phyloP scores from a whole-genome alignment of 257 asterid genomes.

The Avicennia marina region DNA sequence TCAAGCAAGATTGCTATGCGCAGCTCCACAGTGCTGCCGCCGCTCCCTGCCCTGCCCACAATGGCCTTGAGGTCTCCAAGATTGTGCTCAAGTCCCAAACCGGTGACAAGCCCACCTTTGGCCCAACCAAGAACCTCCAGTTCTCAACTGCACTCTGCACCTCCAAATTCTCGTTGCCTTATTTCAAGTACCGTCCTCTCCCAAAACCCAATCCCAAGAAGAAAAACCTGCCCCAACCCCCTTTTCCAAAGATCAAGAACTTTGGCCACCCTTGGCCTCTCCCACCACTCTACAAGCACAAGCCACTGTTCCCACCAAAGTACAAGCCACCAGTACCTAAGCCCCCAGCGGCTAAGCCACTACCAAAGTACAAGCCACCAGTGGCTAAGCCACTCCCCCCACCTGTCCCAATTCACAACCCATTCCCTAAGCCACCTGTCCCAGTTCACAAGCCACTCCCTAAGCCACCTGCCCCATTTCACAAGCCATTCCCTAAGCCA shows the following conservation, averaged over 20 bases:
- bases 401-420: too few species aligned
- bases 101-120: conserved; percentile 38
- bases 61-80: conserved; percentile 56
- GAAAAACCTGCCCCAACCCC: conserved; percentile 28
- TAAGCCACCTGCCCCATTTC: too few species aligned
- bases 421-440: too few species aligned
- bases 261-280: conserved; percentile 33
- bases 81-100: conserved; percentile 34
- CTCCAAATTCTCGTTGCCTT: conserved; percentile 73
- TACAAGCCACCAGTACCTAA: too few species aligned
- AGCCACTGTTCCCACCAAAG: neutral
- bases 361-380: too few species aligned
- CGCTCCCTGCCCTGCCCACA: conserved; percentile 63
- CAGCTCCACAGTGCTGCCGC: conserved; percentile 74
- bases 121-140: conserved; percentile 39
- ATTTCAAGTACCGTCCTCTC: conserved; percentile 49
- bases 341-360: too few species aligned
- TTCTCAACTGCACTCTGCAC: conserved; percentile 74
- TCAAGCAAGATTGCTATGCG: conserved; percentile 70
- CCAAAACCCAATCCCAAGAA: conserved; percentile 41
- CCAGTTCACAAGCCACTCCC: too few species aligned
- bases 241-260: conserved; percentile 29
- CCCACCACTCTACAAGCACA: conserved; percentile 34
- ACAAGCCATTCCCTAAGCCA: too few species aligned
- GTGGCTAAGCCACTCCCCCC: too few species aligned